Conservation (phyloP, 352 stramenopile genomes). For the Elongisporangium anandrum region DNA sequence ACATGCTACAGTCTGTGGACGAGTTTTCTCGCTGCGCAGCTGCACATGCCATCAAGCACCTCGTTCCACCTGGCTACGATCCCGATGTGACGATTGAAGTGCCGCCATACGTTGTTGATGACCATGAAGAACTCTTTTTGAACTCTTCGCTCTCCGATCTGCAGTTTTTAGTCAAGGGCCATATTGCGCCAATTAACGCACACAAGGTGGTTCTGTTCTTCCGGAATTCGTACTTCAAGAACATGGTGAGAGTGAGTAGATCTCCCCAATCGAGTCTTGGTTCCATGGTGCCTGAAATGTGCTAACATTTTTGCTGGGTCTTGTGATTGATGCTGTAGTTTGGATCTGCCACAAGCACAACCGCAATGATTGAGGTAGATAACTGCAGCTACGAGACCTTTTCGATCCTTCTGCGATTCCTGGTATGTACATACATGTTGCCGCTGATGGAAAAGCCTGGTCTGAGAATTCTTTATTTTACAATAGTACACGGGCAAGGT, state of each 20-base stretch:
- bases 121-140: constrained; percentile 84
- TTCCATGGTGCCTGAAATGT: constrained; percentile 7
- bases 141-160: constrained; percentile 83
- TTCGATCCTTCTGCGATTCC: constrained; percentile 74
- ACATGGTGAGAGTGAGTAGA: constrained; percentile 84
- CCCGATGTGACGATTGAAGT: constrained; percentile 77
- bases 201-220: constrained; percentile 89
- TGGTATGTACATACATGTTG: constrained; percentile 39
- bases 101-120: constrained; percentile 76
- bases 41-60: constrained; percentile 83
- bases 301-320: constrained; percentile 4
- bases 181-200: constrained; percentile 84
- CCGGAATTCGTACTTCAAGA: constrained; percentile 90
- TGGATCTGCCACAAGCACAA: constrained; percentile 73
- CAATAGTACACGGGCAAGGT: constrained; percentile 89
- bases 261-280: constrained; percentile 1
- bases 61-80: constrained; percentile 67
- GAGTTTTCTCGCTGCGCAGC: constrained; percentile 78
- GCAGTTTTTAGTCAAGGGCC: constrained; percentile 83
- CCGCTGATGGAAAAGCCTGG: neutral
- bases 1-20: constrained; percentile 73
- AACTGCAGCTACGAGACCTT: constrained; percentile 89
- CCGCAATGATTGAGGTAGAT: constrained; percentile 84
- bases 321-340: constrained; percentile 66
- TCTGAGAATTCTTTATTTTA: too few species aligned